These are phyloP conservation scores for Umbelopsis sp. DNA, from an alignment of 192 early-diverging fungal species.

Conservation along the genomic window DNA sequence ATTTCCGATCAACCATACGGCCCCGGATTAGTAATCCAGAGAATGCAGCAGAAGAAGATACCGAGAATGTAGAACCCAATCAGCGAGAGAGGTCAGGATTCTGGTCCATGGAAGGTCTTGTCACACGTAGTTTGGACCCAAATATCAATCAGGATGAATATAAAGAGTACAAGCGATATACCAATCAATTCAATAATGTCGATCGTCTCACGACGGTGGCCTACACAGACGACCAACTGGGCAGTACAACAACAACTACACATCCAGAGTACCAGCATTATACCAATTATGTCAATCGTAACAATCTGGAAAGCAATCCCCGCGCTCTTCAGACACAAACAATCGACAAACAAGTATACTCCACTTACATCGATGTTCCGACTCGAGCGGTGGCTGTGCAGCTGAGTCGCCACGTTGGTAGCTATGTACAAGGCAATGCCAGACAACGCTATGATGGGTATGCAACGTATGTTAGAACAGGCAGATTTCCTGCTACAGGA, in stretches of 20 bases:
- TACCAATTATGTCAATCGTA: constrained; percentile 34
- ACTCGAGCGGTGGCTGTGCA: constrained; percentile 37
- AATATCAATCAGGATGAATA: constrained; percentile 48
- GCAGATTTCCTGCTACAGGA: constrained; percentile 14
- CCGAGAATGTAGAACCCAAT: constrained; percentile 37
- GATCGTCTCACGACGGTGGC: constrained; percentile 34
- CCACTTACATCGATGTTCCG: constrained; percentile 40
- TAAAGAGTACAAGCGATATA: constrained; percentile 60
- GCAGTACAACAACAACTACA: constrained; percentile 19
- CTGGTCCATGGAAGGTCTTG: constrained; percentile 50
- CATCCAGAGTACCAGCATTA: constrained; percentile 48
- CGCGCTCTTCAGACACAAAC: constrained; percentile 29
- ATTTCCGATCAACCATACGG: constrained; percentile 31
- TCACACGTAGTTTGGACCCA: constrained; percentile 56
- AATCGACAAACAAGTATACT: constrained; percentile 45
- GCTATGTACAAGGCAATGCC: constrained; percentile 23
- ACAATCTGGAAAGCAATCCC: constrained; percentile 32
- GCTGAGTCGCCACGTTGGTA: constrained; percentile 24
- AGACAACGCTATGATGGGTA: constrained; percentile 39
- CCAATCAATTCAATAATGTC: constrained; percentile 45
- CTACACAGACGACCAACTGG: constrained; percentile 25
- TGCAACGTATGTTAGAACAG: constrained; percentile 30
- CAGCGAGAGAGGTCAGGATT: constrained; percentile 42
- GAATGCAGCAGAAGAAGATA: constrained; percentile 38
- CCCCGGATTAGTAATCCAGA: constrained; percentile 37